Evolutionary conservation across 768 basidiomycete genomes (phyloP), one percentile per base, ranked within the genome.

Genomic region (Pleurotus giganteus): DNA sequence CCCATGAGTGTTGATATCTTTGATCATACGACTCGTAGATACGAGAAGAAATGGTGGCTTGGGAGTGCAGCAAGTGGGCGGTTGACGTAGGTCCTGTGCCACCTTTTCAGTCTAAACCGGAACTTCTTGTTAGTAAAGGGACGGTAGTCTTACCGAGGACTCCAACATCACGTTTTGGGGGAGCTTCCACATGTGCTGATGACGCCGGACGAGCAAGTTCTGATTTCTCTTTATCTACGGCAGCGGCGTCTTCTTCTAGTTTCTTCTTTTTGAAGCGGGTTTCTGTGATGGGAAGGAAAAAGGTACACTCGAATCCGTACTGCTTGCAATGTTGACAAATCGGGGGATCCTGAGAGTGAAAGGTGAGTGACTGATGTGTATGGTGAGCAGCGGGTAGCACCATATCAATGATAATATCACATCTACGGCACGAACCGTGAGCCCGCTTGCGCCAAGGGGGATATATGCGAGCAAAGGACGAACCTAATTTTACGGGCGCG

Each of bases 211-310:
- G 73, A 9, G 62, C 61, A 44, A 65, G 56, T n/a, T 74, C 73
- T 4, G 61, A 23, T 47, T 76, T 75, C 46, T 74, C 74, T 39
- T 72, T 72, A 28, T 75, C 75, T 21, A 63, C 60, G 3, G 53
- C 69, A 0, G 73, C 71, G 2, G 74, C 71, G 49, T 89, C 89
- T 62, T 91, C 86, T 63, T 94, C 89, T 41, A 85, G 55, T 61
- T 89, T 88, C 74, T 94, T 94, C 77, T 97, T 97, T 75, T 98
- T 98, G 81, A 98, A 99, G 17, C 97, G 87, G 0, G 97, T 99
- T 70, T 98, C 97, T 8, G 96, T 93, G 62, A 99, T 99, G 36
- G 97, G 97, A 11, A 98, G 84, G 77, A 97, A 96, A 73, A 95
- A 97, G 4, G 95, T 97, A 69, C 96, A 97, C 60, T 96, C 93